A percentile compares a stretch with the other conserved stretches of the same genome.
Conservation (phyloP, 371 early-diverging fungal genomes). For the Paramicrosporidium saccamoebae region DNA sequence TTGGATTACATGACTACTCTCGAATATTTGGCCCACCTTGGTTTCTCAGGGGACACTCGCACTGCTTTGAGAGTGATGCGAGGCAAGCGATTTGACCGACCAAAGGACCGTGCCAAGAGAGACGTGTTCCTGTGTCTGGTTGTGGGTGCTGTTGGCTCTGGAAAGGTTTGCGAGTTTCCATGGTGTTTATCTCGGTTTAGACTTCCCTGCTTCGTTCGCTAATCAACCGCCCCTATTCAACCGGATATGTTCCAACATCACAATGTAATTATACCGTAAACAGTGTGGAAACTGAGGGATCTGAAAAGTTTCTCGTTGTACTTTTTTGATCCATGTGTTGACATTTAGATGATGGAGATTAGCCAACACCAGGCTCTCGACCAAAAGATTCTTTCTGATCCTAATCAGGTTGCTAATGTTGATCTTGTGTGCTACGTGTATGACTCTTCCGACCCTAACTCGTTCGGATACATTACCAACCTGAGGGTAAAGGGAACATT, state of each 20-base stretch:
- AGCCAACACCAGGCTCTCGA: not conserved
- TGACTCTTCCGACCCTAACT: slow-evolving; percentile 65
- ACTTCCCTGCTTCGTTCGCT: slow-evolving; percentile 46
- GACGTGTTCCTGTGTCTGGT: slow-evolving; percentile 70
- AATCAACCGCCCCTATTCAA: slow-evolving; percentile 36
- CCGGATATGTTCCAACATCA: slow-evolving; percentile 31
- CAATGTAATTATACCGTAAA: slow-evolving; percentile 50
- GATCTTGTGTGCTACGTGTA: slow-evolving; percentile 76
- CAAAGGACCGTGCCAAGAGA: slow-evolving; percentile 42
- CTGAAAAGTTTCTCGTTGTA: slow-evolving; percentile 81
- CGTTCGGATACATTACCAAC: slow-evolving; percentile 57
- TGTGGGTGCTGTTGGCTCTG: slow-evolving; percentile 64
- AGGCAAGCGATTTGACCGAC: slow-evolving; percentile 18
- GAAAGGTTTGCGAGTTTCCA: slow-evolving; percentile 24
- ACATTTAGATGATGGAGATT: slow-evolving; percentile 6
- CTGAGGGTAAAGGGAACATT: slow-evolving; percentile 18
- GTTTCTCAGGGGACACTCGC: slow-evolving; percentile 44
- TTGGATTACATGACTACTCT: slow-evolving; percentile 53
- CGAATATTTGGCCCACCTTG: slow-evolving; percentile 73
- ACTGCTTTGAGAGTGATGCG: slow-evolving; percentile 19
- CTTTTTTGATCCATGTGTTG: slow-evolving; percentile 25
- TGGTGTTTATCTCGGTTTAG: slow-evolving; percentile 6
- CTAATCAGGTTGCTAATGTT: slow-evolving; percentile 17
- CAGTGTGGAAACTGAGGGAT: slow-evolving; percentile 65
- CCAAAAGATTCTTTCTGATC: not conserved